Evolutionary conservation across 208 protist genomes (phyloP), one percentile per base, ranked within the genome.

Genomic region (Trypanosoma caninum): DNA sequence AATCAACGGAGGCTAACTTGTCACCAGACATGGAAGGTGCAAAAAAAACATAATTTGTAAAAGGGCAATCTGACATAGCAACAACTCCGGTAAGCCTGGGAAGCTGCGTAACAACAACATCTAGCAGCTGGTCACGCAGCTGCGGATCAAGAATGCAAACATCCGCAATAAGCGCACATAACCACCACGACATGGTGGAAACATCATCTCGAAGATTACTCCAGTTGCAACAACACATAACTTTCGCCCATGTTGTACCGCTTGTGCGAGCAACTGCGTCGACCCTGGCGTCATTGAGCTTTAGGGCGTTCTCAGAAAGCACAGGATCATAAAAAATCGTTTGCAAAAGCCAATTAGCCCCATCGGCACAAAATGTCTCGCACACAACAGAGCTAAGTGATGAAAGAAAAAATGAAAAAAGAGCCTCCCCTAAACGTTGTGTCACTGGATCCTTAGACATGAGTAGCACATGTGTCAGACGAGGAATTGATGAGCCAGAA

Each of bases 101-200:
- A 38, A 92, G 69, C 28, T 77, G 22, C n/a, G 66, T 51, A 11
- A 93, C 27, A 48, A 89, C 76, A 0, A 44, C 13, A 20, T 87
- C 75, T 13, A 83, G 55, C 16, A 93, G 47, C n/a, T 23, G 38
- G 1, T 71, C 44, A 0, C 80, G 58, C 55, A 81, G 52, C 20
- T 60, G 63, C 27, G 42, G 16, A 11, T 74, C 53, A 9, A 89
- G 67, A 0, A 73, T 20, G 27, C 72, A 76, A 11, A 87, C 72
- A 52, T 90, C 78, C 0, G 66, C 56, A 14, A 87, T 31, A 54
- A 87, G 47, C 2, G 80, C 76, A 42, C 41, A 66, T 62, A 87
- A 57, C 82, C 87, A 89, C 87, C 82, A 90, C 41, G 59, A 72
- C 11, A 51, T 64, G 41, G 59, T 42, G 35, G 76, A 68, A 45